phyloP scores from a whole-genome alignment of 441 rosid species.

The Hypseocharis bilobata region DNA sequence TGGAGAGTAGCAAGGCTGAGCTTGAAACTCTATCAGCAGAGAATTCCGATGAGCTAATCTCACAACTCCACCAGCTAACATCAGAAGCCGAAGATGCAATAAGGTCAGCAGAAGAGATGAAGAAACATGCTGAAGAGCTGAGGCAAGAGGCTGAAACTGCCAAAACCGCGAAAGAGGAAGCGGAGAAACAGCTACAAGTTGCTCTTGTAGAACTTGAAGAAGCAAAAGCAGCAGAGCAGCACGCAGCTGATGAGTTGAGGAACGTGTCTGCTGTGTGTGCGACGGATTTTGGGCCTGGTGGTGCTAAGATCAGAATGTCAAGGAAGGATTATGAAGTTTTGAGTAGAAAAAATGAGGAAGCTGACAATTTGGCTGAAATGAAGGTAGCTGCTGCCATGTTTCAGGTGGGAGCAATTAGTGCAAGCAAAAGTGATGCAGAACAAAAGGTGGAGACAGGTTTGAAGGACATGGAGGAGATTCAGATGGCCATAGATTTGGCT shows the following conservation, averaged over 20 bases:
- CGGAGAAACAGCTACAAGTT: slow-evolving; percentile 50
- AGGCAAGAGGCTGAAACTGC: slow-evolving; percentile 57
- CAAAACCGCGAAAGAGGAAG: slow-evolving; percentile 52
- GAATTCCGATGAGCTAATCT: slow-evolving; percentile 72
- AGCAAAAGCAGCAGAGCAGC: slow-evolving; percentile 57
- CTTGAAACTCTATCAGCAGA: slow-evolving; percentile 53
- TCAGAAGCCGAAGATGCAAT: slow-evolving; percentile 54
- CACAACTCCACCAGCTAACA: slow-evolving; percentile 57
- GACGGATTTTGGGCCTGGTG: slow-evolving; percentile 55
- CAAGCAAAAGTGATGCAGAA: slow-evolving; percentile 74
- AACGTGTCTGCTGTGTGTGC: slow-evolving; percentile 61
- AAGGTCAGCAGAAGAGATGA: slow-evolving; percentile 68
- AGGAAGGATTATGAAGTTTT: slow-evolving; percentile 65
- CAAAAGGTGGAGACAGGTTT: slow-evolving; percentile 55
- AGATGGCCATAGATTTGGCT: slow-evolving; percentile 54
- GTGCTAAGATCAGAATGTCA: slow-evolving; percentile 70
- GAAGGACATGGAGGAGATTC: slow-evolving; percentile 71
- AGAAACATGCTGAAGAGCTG: slow-evolving; percentile 45
- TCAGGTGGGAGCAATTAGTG: slow-evolving; percentile 85
- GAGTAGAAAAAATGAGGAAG: slow-evolving; percentile 68
- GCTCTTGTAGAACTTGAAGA: slow-evolving; percentile 80
- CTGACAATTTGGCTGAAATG: slow-evolving; percentile 69
- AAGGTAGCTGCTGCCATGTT: slow-evolving; percentile 91
- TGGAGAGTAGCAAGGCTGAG: slow-evolving; percentile 60
- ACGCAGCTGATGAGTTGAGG: slow-evolving; percentile 62